Conservation (phyloP, 495 filamentous ascomycete genomes). For the Glarea lozoyensis region DNA sequence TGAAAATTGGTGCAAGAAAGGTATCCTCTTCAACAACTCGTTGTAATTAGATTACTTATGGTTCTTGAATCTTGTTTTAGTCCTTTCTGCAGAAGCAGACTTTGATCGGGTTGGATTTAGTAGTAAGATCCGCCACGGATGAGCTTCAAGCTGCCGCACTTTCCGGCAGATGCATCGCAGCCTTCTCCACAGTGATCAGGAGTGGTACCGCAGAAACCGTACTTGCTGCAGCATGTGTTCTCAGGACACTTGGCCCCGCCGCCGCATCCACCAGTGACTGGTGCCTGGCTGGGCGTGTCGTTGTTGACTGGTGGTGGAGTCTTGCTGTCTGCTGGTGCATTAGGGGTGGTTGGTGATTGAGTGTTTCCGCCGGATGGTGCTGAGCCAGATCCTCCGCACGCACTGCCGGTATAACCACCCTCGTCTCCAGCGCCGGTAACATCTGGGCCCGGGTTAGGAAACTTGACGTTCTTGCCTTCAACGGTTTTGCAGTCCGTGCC, state of each 20-base stretch:
- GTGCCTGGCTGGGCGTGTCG: not conserved
- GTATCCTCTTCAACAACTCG: too few species aligned
- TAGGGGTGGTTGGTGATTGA: constrained; percentile 4
- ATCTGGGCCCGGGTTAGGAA: constrained; percentile 61
- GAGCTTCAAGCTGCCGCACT: constrained; percentile 9
- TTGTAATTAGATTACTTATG: too few species aligned
- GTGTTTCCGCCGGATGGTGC: constrained; percentile 1
- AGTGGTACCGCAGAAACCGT: constrained; percentile 9
- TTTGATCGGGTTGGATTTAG: too few species aligned
- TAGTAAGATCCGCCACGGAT: too few species aligned
- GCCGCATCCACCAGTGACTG: constrained; percentile 1
- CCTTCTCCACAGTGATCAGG: constrained; percentile 7
- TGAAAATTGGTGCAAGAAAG: too few species aligned
- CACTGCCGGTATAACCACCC: constrained; percentile 16
- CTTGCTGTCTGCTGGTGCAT: not conserved
- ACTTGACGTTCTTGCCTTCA: constrained; percentile 43
- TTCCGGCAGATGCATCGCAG: constrained; percentile 8
- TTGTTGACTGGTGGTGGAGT: not conserved
- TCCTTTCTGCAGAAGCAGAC: too few species aligned
- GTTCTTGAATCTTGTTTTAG: too few species aligned
- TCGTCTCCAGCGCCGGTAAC: constrained; percentile 21
- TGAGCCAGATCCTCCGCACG: constrained; percentile 12
- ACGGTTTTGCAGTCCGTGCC: constrained; percentile 33
- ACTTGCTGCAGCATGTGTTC: constrained; percentile 8
- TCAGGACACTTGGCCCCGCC: not conserved